These are phyloP conservation scores for Acanthamoeba divionensis DNA, from an alignment of 208 protist genomes.

Conservation along the genomic window DNA sequence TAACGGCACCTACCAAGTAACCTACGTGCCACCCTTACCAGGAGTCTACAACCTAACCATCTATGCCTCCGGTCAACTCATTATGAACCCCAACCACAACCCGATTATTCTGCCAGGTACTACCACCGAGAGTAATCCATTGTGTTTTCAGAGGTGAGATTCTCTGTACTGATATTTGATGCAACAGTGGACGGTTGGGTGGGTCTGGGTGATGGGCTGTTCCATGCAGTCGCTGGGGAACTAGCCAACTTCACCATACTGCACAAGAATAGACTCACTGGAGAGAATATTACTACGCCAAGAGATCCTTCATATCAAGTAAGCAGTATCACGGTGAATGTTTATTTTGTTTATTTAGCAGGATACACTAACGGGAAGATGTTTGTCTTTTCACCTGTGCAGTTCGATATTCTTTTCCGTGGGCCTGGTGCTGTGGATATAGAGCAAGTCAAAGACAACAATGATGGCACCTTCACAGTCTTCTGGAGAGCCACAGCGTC, in stretches of 20 bases:
- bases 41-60: constrained; percentile 34
- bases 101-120: constrained; percentile 1
- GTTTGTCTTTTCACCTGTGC: neutral
- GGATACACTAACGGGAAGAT: neutral
- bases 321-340: too few species aligned
- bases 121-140: too few species aligned
- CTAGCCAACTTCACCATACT: constrained; percentile 7
- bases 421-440: neutral
- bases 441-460: neutral
- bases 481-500: neutral
- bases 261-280: constrained; percentile 24
- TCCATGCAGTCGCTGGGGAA: neutral
- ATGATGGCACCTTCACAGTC: constrained; percentile 10
- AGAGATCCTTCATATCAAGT: neutral
- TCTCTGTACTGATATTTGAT: neutral
- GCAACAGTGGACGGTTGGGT: neutral
- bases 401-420: constrained; percentile 50
- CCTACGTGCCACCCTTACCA: neutral
- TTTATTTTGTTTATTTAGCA: too few species aligned
- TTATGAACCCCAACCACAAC: neutral
- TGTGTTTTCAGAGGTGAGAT: too few species aligned
- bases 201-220: neutral
- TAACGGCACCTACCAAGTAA: constrained; percentile 37
- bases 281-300: neutral
- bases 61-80: neutral